Base-by-base conservation (phyloP, 257 asterid genomes). In the Verbascum thapsus region DNA sequence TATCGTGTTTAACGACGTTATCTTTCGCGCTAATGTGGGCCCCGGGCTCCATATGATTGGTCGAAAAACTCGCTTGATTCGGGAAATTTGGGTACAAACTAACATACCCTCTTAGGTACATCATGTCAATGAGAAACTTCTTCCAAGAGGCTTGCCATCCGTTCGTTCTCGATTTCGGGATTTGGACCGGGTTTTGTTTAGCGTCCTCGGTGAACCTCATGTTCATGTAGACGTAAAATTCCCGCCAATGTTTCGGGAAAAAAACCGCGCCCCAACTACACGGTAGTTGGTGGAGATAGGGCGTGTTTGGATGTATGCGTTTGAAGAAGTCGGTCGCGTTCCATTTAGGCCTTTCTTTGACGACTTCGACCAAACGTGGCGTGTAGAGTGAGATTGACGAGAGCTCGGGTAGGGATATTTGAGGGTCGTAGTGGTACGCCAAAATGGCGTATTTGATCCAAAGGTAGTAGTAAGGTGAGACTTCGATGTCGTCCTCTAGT, bases 81-180 rank as follows among this genome's bases (percentile, higher is more conserved):
- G 99, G 99, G 20, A 94, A 94, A 41, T 94, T 94, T 0, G 99
- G 96, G 52, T 94, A 94, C 0, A 94, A 81, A 17, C 86, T 80
- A 2, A 94, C 99, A 5, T 94, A 94, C 0, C 97, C 97, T 48
- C 99, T 73, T 0, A 94, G 61, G 45, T 90, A 94, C 99, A 94
- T 94, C 97, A 94, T 90, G 40, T 94, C 96, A 0, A 94, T 90
- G 50, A 94, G 59, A 52, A 94, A 90, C 76, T 94, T 94, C 85
- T 90, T 94, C 99, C 99, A 90, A 0, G 99, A 92, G 2, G 99
- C 99, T 47, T 92, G 99, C 99, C 99, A 92, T 0, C 99, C 99
- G 10, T 89, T 94, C 2, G 99, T 94, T 69, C 99, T 83, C 30
- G 99, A 94, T 18, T 89, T 89, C 0, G 99, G 96, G 26, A 92